These are phyloP conservation scores for Cochlearia excelsa DNA, from an alignment of 345 rosid species.

Conservation along the genomic window DNA sequence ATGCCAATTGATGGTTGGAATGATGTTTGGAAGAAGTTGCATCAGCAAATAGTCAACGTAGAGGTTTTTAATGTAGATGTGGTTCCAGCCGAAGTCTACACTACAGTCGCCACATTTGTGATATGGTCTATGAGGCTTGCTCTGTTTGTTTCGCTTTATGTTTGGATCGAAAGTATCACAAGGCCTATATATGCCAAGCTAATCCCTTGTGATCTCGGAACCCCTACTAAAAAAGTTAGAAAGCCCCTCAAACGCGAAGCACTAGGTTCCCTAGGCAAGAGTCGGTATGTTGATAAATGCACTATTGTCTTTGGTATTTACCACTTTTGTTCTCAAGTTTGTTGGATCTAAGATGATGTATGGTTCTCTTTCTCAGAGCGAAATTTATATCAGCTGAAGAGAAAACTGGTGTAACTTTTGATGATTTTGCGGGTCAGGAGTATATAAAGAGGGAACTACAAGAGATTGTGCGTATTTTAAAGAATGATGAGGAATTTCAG, in stretches of 20 bases:
- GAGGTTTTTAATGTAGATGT: slow-evolving; percentile 77
- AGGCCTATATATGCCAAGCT: slow-evolving; percentile 88
- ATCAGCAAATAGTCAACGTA: slow-evolving; percentile 79
- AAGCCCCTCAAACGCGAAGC: slow-evolving; percentile 70
- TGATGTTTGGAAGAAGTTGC: slow-evolving; percentile 91
- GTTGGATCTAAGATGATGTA: slow-evolving; percentile 12
- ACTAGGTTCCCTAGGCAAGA: slow-evolving; percentile 91
- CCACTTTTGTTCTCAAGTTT: neutral
- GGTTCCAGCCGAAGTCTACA: slow-evolving; percentile 75
- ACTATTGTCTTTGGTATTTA: neutral
- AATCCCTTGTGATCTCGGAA: slow-evolving; percentile 90
- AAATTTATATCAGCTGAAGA: slow-evolving; percentile 96
- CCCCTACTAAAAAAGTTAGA: slow-evolving; percentile 48
- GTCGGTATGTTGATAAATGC: slow-evolving; percentile 54
- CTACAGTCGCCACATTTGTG: slow-evolving; percentile 80
- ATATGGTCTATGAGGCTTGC: slow-evolving; percentile 94
- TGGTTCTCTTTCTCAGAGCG: slow-evolving; percentile 48
- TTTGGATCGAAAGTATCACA: slow-evolving; percentile 74
- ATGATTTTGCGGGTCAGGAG: slow-evolving; percentile 98
- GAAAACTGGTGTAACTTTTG: slow-evolving; percentile 88
- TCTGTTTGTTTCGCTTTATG: slow-evolving; percentile 61
- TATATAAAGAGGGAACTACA: slow-evolving; percentile 87
- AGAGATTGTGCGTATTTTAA: slow-evolving; percentile 83
- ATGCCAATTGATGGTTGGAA: slow-evolving; percentile 98
- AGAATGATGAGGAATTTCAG: slow-evolving; percentile 89